Percentiles rank a stretch among this genome's conserved stretches.
Evolutionary conservation across 75 land plant species (phyloP).

Genomic region (Picea glauca): DNA sequence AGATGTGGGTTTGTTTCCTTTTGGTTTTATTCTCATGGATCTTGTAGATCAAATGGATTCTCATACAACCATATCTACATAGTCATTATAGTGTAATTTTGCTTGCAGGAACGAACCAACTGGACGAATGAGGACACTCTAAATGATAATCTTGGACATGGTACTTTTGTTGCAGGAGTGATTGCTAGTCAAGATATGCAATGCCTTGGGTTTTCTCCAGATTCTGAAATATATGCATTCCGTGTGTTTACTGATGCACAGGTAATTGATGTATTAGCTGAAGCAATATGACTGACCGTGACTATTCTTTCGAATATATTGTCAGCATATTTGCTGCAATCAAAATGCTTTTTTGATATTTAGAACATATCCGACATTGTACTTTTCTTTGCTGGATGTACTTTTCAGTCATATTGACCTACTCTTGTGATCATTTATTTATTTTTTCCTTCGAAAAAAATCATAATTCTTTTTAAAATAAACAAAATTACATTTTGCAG

Average conservation of each 20-base stretch:
- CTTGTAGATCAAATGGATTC: too few species aligned
- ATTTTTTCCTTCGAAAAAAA: too few species aligned
- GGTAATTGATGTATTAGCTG: too few species aligned
- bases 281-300: not conserved
- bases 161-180: constrained; percentile 98
- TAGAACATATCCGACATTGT: not conserved
- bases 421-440: too few species aligned
- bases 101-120: constrained; percentile 98
- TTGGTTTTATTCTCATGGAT: too few species aligned
- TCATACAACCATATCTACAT: too few species aligned
- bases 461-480: too few species aligned
- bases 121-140: constrained; percentile 97
- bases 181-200: constrained; percentile 87
- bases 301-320: not conserved
- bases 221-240: constrained; percentile 91
- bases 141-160: constrained; percentile 99
- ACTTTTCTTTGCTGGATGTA: too few species aligned
- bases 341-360: not conserved
- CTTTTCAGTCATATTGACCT: too few species aligned
- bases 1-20: too few species aligned
- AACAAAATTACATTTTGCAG: too few species aligned
- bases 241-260: constrained; percentile 98
- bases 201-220: constrained; percentile 98
- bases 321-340: not conserved
- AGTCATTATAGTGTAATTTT: too few species aligned